Conservation (phyloP, 768 basidiomycete genomes). For the Russula griseocarnosa region DNA sequence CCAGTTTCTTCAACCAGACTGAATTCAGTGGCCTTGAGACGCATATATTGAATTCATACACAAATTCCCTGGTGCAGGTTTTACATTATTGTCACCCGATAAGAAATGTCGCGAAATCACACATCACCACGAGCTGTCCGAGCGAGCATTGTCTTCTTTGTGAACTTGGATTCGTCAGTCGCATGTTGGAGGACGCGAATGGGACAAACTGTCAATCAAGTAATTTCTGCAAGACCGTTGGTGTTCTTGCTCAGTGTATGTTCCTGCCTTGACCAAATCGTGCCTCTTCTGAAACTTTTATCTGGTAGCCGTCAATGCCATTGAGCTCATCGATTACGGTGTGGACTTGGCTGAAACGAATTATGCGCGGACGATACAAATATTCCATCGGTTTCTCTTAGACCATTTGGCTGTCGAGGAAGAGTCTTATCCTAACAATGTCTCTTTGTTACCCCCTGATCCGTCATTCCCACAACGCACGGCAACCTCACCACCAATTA, state of each 20-base stretch:
- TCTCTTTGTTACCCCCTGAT: constrained; percentile 41
- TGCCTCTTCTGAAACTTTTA: constrained; percentile 28
- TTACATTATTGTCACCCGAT: constrained; percentile 82
- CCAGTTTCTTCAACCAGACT: constrained; percentile 83
- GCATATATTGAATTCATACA: constrained; percentile 96
- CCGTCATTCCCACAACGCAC: constrained; percentile 30
- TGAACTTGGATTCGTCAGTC: constrained; percentile 88
- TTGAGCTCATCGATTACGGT: constrained; percentile 88
- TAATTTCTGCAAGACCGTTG: constrained; percentile 94
- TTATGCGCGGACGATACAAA: constrained; percentile 87
- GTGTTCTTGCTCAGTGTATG: constrained; percentile 80
- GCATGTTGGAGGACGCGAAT: constrained; percentile 93
- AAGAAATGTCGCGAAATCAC: constrained; percentile 79
- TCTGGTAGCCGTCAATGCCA: constrained; percentile 58
- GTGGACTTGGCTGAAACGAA: constrained; percentile 68
- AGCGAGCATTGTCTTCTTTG: constrained; percentile 92
- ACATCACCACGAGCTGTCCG: constrained; percentile 83
- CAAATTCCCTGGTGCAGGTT: constrained; percentile 85
- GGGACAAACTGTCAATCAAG: constrained; percentile 95
- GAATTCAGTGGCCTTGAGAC: constrained; percentile 90
- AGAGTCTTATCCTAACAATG: constrained; percentile 59
- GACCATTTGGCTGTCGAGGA: constrained; percentile 80
- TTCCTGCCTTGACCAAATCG: background rate
- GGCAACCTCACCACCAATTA: constrained; percentile 58
- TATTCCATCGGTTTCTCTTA: constrained; percentile 90